These are phyloP conservation scores for Funneliformis caledonium DNA, from an alignment of 371 early-diverging fungal genomes.

Conservation along the genomic window DNA sequence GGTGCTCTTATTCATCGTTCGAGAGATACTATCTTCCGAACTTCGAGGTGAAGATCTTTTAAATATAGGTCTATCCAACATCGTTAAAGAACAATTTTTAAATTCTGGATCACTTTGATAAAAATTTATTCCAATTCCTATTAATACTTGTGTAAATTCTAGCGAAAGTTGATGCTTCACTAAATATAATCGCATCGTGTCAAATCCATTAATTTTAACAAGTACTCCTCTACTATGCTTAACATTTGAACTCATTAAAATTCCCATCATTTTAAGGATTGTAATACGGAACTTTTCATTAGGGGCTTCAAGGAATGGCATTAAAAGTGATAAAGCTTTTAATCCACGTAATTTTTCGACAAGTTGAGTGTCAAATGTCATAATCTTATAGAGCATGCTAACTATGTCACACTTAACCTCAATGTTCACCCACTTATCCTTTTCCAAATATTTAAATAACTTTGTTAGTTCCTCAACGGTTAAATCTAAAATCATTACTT, in stretches of 20 bases:
- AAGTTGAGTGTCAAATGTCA: conserved; percentile 45
- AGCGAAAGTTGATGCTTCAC: conserved; percentile 47
- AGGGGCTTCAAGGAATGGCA: conserved; percentile 48
- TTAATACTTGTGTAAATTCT: conserved; percentile 49
- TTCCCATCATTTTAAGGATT: conserved; percentile 51
- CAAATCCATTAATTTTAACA: conserved; percentile 49
- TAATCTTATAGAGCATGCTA: conserved; percentile 49
- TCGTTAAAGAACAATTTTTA: conserved; percentile 4
- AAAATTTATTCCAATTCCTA: conserved; percentile 48
- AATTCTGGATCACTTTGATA: conserved; percentile 47
- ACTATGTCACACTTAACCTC: conserved; percentile 50
- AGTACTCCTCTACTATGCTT: conserved; percentile 48
- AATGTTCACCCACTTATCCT: conserved; percentile 46
- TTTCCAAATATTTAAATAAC: conserved; percentile 47
- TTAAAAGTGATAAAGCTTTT: conserved; percentile 48
- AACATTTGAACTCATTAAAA: conserved; percentile 50
- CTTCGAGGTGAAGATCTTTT: conserved; percentile 40
- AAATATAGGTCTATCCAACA: conserved; percentile 12
- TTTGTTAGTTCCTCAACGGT: conserved; percentile 47
- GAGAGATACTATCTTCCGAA: neutral
- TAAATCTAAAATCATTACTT: conserved; percentile 51
- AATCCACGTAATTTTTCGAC: conserved; percentile 48
- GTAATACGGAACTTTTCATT: conserved; percentile 49
- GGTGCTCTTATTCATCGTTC: conserved; percentile 41
- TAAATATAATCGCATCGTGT: conserved; percentile 44